Evolutionary conservation across 495 filamentous ascomycete species (phyloP), one percentile per base, ranked within the genome.

Genomic region (Penicillium bovifimosum): DNA sequence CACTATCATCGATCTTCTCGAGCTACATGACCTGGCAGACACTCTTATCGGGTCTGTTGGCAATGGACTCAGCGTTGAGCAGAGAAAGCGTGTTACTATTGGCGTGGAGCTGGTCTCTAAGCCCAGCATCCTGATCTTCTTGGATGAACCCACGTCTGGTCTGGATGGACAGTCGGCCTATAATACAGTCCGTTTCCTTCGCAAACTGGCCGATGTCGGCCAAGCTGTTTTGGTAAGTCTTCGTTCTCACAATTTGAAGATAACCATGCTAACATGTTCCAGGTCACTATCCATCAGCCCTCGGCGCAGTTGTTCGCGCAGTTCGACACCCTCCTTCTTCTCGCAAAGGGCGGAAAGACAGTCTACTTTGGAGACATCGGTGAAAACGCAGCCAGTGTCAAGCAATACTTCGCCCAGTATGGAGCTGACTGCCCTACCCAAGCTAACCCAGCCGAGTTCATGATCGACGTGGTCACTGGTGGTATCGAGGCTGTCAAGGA

Each of bases 391-490:
- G 60, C 66, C 2, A 71, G 61, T 52, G 73, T 53, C 66, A 83
- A 59, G 77, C 71, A 69, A 84, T 95, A 95, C 70, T 96, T 96
- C 54, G 83, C 84, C 60, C 75, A 80, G 47, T 82, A 91, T 59
- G 83, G 88, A 24, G 87, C 85, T 4, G 70, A 78, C n/a, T 96
- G 90, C 66, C 87, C 87, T 2, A 52, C 70, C 2, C 80, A 85
- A 9, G 83, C 85, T 16, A 96, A 79, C 50, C 88, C 90, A 27
- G 91, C 91, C 14, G 91, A 96, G 64, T 90, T 86, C 82, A 95
- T 96, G 87, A 77, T 96, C 32, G 89, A 95, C 56, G 86, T 88
- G 47, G 91, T 91, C 44, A 62, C 69, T 2, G 67, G 70, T 24
- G 48, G 59, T 31, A 44, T 60, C 62, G 32, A 67, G 54, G 47